A percentile compares a stretch with the other conserved stretches of the same genome.
Evolutionary conservation across 2,329 filamentous ascomycete species (phyloP).

Genomic region (Aspergillus flavus): DNA sequence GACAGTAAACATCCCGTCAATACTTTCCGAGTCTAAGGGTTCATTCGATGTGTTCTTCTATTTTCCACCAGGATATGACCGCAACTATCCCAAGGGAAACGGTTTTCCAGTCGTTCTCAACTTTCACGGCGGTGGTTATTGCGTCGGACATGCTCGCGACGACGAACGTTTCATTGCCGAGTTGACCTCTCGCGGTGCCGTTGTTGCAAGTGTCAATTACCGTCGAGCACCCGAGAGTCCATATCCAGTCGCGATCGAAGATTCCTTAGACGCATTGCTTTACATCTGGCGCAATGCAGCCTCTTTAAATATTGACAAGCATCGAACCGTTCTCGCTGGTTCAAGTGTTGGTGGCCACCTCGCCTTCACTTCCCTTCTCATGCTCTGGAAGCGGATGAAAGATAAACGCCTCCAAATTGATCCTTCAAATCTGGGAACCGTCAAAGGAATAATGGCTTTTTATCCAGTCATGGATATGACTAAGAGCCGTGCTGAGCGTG

Average conservation of each 20-base stretch:
- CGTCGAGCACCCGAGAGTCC: neutral
- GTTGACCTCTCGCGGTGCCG: neutral
- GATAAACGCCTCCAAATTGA: neutral
- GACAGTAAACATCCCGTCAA: neutral
- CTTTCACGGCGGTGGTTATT: neutral
- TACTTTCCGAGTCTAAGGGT: neutral
- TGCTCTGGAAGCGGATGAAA: neutral
- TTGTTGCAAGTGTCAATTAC: no score
- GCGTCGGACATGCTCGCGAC: neutral
- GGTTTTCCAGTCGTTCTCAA: neutral
- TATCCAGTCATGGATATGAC: constrained; percentile 2
- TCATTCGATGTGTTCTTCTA: constrained; percentile 1
- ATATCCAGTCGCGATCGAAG: neutral
- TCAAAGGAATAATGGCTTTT: neutral
- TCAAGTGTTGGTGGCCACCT: neutral
- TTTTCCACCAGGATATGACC: neutral
- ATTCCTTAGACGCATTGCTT: neutral
- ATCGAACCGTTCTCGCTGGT: neutral
- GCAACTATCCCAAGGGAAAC: neutral
- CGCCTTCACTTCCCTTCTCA: neutral
- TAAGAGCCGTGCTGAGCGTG: neutral
- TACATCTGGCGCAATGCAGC: neutral
- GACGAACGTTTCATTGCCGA: constrained; percentile 3
- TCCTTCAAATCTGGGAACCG: neutral
- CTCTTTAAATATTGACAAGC: neutral